Base-by-base conservation (phyloP, 257 asterid species). In the Gentiana macrophylla region DNA sequence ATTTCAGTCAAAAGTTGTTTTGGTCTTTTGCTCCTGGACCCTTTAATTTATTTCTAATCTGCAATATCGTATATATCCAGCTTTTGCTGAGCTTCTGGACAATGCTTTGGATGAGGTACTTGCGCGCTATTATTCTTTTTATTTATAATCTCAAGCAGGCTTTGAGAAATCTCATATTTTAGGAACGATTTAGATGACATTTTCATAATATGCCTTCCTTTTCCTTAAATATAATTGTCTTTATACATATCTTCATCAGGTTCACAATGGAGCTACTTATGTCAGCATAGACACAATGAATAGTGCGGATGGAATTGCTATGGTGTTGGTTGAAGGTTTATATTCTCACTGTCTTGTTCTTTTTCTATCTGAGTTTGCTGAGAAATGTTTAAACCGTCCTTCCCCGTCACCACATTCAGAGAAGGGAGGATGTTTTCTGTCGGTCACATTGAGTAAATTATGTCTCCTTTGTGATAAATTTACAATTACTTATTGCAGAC, bases 81-180 rank as follows among this genome's bases (percentile, higher is more conserved):
- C 94, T 63, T 84, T 92, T 74, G 97, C 99, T 2, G 98, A 88
- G 83, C 98, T 92, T 44, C 53, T 92, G 73, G 98, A 92, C 73
- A 92, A 92, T 62, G 61, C 98, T 35, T 61, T 92, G 64, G 98
- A 88, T 67, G 98, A 92, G 89, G 98, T 88, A 69, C 58, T 36
- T 37, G 24, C 15, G 10, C 37, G n/a, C 51, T n/a, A 9, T 50
- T 34, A 7, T 13, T 2, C 41, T 35, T 35, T 61, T 15, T 46
- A 53, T 53, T 32, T 43, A 24, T 24, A 24, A 24, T 24, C 1
- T 24, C 24, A 24, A 24, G 24, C 24, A 24, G 24, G 24, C 24
- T 24, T 24, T 24, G 24, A 24, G 24, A 24, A 24, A 24, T 24
- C 24, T 15, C 41, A 53, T 46, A 47, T 50, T 53, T 10, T 41